phyloP scores from a whole-genome alignment of 2,329 filamentous ascomycete genomes.

The Sporothrix inflata region DNA sequence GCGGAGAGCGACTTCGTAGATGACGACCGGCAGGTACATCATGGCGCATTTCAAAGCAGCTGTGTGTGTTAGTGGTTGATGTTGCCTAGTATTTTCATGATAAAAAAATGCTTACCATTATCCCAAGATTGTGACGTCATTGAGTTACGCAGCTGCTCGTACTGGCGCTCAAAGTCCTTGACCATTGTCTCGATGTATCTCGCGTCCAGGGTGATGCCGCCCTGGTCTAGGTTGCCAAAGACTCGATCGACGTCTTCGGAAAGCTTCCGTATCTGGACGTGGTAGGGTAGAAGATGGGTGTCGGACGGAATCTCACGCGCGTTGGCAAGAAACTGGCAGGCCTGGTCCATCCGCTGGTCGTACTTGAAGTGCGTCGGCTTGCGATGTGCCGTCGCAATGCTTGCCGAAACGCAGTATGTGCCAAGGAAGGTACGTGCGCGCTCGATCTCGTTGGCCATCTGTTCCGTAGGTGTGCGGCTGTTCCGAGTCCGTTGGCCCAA shows the following conservation, averaged over 20 bases:
- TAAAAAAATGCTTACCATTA: constrained; percentile 29
- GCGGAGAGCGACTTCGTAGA: constrained; percentile 34
- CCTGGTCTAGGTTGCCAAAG: constrained; percentile 29
- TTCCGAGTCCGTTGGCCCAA: background rate
- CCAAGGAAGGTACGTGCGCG: constrained; percentile 33
- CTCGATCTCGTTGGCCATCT: constrained; percentile 31
- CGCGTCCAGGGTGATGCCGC: constrained; percentile 31
- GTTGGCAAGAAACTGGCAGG: constrained; percentile 29
- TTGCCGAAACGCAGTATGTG: constrained; percentile 34
- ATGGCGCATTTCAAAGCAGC: constrained; percentile 30
- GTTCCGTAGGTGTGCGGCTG: constrained; percentile 20
- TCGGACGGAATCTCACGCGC: constrained; percentile 29
- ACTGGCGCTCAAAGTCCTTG: constrained; percentile 34
- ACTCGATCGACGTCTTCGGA: constrained; percentile 33
- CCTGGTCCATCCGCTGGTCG: constrained; percentile 32
- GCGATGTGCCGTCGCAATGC: constrained; percentile 32
- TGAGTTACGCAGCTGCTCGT: constrained; percentile 29
- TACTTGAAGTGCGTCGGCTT: constrained; percentile 35
- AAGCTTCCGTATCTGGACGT: constrained; percentile 34
- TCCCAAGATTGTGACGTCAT: constrained; percentile 31
- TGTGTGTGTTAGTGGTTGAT: constrained; percentile 9
- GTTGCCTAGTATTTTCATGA: background rate
- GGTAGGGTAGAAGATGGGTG: constrained; percentile 29
- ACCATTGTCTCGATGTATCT: constrained; percentile 34
- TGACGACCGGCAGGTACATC: constrained; percentile 33